Evolutionary conservation across 1,139 yeast genomes (phyloP), one percentile per base, ranked within the genome.

Genomic region (Zygoascus sp.): DNA sequence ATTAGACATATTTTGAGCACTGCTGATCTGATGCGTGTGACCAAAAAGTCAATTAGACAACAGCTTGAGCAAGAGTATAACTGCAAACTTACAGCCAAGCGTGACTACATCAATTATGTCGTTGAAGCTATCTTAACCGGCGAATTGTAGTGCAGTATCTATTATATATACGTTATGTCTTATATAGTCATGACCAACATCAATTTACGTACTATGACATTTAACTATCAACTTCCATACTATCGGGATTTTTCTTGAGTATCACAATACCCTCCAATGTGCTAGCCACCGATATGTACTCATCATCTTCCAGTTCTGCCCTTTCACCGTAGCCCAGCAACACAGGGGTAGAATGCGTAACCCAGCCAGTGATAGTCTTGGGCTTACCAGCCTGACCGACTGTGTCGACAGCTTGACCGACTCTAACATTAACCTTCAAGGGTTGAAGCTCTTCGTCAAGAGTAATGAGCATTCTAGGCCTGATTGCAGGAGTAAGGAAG

Each of bases 361-460:
- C 97, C 98, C 98, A 94, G 37, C 98, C 98, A 4, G 98, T 94
- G 44, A 94, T 94, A 21, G 97, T 90, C 73, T 92, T 92, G 37
- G 98, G 98, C 60, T 88, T 88, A 72, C 99, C 98, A 0, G 97
- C 98, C 67, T 90, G 97, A 32, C 98, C 98, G 52, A 94, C 97
- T 40, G 90, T 88, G 65, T 94, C 98, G 40, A 94, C 98, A 4
- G 98, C 97, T 71, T 92, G 97, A 55, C 98, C 98, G 34, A 94
- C 97, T 63, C 98, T 80, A 7, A 92, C 98, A 59, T 89, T 92
- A 10, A 92, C 97, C 73, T 92, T 92, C 56, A 92, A 71, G 28
- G 97, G 97, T 56, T 81, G 75, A 64, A 92, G 78, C 23, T 84
- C 80, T 64, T 90, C 97, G 65, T 90, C 96, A 43, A 94, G 85